These are phyloP conservation scores for Cichorium intybus DNA, from an alignment of 140 eudicot genomes.

Conservation along the genomic window DNA sequence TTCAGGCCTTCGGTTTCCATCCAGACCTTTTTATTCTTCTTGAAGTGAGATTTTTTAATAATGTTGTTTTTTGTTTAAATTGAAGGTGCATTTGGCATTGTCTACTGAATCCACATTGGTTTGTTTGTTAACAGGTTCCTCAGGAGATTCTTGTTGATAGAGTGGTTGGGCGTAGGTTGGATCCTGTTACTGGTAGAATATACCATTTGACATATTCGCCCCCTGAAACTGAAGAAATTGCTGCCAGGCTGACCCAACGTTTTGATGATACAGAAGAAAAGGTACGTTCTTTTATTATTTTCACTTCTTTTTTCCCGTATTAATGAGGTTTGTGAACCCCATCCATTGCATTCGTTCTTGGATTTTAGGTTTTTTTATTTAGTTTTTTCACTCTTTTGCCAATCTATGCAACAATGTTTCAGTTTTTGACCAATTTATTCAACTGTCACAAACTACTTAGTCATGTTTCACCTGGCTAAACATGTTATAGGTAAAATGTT, in stretches of 20 bases:
- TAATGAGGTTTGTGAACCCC: slow-evolving; percentile 2
- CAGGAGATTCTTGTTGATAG: slow-evolving; percentile 89
- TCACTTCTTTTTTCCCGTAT: background rate
- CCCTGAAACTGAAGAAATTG: slow-evolving; percentile 93
- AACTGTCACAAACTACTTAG: too few species aligned
- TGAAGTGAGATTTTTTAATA: slow-evolving; percentile 54
- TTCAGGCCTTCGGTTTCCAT: slow-evolving; percentile 62
- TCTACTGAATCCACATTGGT: background rate
- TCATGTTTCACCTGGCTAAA: too few species aligned
- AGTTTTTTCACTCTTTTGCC: too few species aligned
- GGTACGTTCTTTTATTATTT: slow-evolving; percentile 34
- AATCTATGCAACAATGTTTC: too few species aligned
- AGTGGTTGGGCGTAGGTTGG: slow-evolving; percentile 93
- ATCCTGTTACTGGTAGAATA: slow-evolving; percentile 89
- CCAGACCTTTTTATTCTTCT: slow-evolving; percentile 91
- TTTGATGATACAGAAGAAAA: slow-evolving; percentile 98
- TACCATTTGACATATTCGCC: slow-evolving; percentile 94
- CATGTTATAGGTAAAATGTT: too few species aligned
- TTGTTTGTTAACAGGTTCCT: slow-evolving; percentile 58
- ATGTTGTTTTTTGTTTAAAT: slow-evolving; percentile 1
- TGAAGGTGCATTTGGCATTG: background rate
- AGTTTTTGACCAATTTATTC: too few species aligned
- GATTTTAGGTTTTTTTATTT: background rate
- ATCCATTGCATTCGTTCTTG: background rate
- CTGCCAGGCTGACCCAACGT: slow-evolving; percentile 90